These are phyloP conservation scores for Acanthochlamys bracteata DNA, from an alignment of 106 monocot species.

Conservation along the genomic window DNA sequence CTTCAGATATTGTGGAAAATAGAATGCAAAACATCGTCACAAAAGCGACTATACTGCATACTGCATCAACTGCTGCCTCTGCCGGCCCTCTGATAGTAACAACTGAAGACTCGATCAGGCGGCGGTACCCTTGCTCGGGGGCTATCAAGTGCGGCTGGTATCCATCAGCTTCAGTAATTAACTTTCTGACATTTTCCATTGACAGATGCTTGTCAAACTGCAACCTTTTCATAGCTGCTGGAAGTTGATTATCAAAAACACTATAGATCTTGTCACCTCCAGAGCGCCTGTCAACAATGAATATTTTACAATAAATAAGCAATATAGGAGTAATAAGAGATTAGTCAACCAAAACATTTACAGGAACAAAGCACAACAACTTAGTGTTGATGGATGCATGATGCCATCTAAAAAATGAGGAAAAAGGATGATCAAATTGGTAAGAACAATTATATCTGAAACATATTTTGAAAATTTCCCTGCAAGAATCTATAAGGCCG, in stretches of 20 bases:
- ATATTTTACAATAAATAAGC: too few species aligned
- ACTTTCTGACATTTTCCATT: conserved; percentile 96
- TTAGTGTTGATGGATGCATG: too few species aligned
- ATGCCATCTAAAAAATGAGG: too few species aligned
- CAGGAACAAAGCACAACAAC: too few species aligned
- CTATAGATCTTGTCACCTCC: conserved; percentile 97
- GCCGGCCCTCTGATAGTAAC: conserved; percentile 93
- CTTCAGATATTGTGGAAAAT: neutral
- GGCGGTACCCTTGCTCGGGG: conserved; percentile 96
- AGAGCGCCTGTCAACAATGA: conserved; percentile 50
- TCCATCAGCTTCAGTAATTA: conserved; percentile 97
- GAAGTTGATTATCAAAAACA: conserved; percentile 95
- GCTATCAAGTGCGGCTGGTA: conserved; percentile 99
- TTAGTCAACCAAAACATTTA: too few species aligned
- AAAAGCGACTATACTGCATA: conserved; percentile 22
- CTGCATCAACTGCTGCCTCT: conserved; percentile 96
- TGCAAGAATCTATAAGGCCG: too few species aligned
- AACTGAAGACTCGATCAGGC: conserved; percentile 86
- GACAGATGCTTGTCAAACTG: conserved; percentile 98
- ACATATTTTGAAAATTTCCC: too few species aligned
- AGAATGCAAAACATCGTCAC: neutral
- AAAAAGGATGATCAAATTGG: too few species aligned
- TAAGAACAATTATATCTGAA: too few species aligned
- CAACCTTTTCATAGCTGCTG: conserved; percentile 88
- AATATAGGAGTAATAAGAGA: too few species aligned